Conservation (phyloP, 768 basidiomycete species). For the Floccularia luteovirens region DNA sequence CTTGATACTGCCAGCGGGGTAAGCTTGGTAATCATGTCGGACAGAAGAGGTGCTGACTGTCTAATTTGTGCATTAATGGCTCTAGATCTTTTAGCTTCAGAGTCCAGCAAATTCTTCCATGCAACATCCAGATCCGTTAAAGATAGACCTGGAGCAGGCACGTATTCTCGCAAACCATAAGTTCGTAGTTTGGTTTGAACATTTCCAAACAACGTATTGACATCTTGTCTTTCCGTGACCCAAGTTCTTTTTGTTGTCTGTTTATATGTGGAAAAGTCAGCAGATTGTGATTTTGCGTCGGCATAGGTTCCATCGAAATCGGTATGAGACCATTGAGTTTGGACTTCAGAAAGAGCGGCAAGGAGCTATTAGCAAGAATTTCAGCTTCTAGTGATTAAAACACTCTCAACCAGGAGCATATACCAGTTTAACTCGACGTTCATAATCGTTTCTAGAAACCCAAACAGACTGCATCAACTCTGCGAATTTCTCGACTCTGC, state of each 20-base stretch:
- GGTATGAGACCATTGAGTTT: slow-evolving; percentile 61
- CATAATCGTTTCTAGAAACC: slow-evolving; percentile 86
- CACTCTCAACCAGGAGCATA: slow-evolving; percentile 12
- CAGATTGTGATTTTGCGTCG: slow-evolving; percentile 73
- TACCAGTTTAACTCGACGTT: slow-evolving; percentile 73
- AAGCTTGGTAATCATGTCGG: slow-evolving; percentile 4
- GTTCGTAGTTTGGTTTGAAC: slow-evolving; percentile 92
- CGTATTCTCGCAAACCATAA: slow-evolving; percentile 80
- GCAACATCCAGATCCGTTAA: slow-evolving; percentile 67
- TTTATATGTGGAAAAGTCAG: slow-evolving; percentile 74
- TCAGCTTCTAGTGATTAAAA: too few relatives aligned
- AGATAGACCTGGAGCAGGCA: slow-evolving; percentile 65
- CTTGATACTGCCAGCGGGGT: slow-evolving; percentile 58
- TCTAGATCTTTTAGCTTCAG: slow-evolving; percentile 71
- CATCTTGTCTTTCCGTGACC: slow-evolving; percentile 86
- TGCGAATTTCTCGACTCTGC: slow-evolving; percentile 92
- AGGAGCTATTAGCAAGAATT: slow-evolving; percentile 60
- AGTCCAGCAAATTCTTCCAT: slow-evolving; percentile 67
- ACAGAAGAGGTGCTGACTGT: slow-evolving; percentile 42
- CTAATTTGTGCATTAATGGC: slow-evolving; percentile 87
- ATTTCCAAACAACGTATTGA: slow-evolving; percentile 84
- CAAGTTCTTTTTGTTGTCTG: slow-evolving; percentile 78
- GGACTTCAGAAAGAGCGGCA: slow-evolving; percentile 55
- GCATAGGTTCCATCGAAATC: slow-evolving; percentile 67
- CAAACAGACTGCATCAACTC: slow-evolving; percentile 93